Evolutionary conservation across 1,284 basidiomycete genomes (phyloP).

Genomic region (Apiotrichum veenhuisii): DNA sequence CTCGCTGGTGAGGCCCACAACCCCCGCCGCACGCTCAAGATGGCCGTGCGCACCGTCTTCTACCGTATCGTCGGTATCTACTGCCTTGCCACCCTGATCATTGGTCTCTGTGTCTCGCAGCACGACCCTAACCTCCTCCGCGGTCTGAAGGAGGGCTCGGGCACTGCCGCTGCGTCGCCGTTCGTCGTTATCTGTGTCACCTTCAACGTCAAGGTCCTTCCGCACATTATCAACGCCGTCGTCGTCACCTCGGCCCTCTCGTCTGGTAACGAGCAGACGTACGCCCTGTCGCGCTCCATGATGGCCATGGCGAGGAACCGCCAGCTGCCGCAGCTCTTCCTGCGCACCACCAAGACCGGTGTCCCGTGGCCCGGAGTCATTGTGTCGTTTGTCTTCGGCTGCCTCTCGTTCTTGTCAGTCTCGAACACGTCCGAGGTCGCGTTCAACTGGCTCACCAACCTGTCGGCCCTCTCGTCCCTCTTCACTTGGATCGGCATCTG

Average conservation of each 20-base stretch:
- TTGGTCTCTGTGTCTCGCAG: slow-evolving; percentile 43
- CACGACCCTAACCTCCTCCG: slow-evolving; percentile 47
- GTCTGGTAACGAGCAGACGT: slow-evolving; percentile 27
- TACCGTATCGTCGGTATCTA: slow-evolving; percentile 67
- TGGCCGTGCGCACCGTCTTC: slow-evolving; percentile 67
- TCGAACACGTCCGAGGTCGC: slow-evolving; percentile 59
- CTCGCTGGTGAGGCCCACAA: slow-evolving; percentile 53
- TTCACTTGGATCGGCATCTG: slow-evolving; percentile 78
- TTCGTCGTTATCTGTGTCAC: slow-evolving; percentile 67
- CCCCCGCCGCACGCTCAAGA: slow-evolving; percentile 66
- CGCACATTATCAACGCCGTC: slow-evolving; percentile 64
- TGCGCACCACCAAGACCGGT: slow-evolving; percentile 59
- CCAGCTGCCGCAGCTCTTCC: slow-evolving; percentile 59
- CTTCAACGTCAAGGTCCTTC: slow-evolving; percentile 69
- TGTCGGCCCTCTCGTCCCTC: slow-evolving; percentile 51
- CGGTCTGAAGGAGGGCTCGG: slow-evolving; percentile 54
- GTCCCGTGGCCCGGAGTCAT: slow-evolving; percentile 63
- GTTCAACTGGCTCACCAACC: slow-evolving; percentile 70
- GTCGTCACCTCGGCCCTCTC: slow-evolving; percentile 54
- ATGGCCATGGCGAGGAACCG: slow-evolving; percentile 53
- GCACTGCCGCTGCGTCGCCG: slow-evolving; percentile 67
- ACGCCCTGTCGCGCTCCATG: slow-evolving; percentile 43
- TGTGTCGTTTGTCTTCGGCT: slow-evolving; percentile 62
- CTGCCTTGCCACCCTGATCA: slow-evolving; percentile 15
- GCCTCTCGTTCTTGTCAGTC: slow-evolving; percentile 56